phyloP scores from a whole-genome alignment of 768 basidiomycete species.

The Pholiota molesta region DNA sequence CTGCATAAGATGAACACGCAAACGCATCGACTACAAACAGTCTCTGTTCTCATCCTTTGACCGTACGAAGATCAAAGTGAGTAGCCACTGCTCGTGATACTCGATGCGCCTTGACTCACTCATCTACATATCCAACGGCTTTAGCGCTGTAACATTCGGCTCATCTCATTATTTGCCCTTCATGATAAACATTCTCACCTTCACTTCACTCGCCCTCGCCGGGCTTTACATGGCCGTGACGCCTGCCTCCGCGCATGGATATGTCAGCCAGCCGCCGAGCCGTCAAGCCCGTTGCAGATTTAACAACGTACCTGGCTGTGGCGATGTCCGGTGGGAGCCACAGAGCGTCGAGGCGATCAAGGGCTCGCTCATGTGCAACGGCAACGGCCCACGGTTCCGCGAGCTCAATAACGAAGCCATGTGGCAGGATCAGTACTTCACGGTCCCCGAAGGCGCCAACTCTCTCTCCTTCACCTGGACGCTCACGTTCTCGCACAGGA shows the following conservation, averaged over 20 bases:
- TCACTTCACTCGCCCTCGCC: constrained; percentile 2
- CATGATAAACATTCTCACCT: background rate
- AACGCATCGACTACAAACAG: too few relatives aligned
- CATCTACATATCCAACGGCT: background rate
- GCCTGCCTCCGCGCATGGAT: constrained; percentile 7
- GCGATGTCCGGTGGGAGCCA: constrained; percentile 5
- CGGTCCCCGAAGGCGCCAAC: constrained; percentile 1
- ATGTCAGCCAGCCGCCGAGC: constrained; percentile 8
- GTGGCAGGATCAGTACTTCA: constrained; percentile 2
- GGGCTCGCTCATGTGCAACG: constrained; percentile 9
- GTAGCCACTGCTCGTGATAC: background rate
- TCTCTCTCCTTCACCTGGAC: constrained; percentile 9
- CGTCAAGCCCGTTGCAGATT: constrained; percentile 8
- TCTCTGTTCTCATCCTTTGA: too few relatives aligned
- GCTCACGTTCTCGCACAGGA: constrained; percentile 8
- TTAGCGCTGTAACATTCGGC: background rate
- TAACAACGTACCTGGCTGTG: constrained; percentile 4
- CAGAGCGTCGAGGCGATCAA: constrained; percentile 11
- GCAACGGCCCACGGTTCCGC: background rate
- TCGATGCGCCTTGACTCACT: background rate
- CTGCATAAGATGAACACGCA: too few relatives aligned
- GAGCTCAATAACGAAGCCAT: constrained; percentile 11
- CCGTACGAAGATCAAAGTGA: background rate
- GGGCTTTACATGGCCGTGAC: background rate
- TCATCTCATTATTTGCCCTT: background rate